Evolutionary conservation across 1,284 basidiomycete genomes (phyloP), one percentile per base, ranked within the genome.

Genomic region (Athelia sp.): DNA sequence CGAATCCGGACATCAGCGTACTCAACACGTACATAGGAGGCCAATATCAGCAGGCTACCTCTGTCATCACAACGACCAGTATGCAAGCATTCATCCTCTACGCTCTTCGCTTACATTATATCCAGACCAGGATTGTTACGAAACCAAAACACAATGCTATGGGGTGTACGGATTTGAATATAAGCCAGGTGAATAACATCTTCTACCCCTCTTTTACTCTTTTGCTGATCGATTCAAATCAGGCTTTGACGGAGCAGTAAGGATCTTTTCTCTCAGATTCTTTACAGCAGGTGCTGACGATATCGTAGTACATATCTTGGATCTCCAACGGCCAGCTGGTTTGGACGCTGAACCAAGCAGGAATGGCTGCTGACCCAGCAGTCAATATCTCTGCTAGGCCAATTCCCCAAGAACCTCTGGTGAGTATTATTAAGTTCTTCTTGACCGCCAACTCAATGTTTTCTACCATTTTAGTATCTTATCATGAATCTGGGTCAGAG

Each of bases 371-470:
- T 9, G 80, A 89, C 57, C 46, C 69, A 1, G 53, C 57, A 1
- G 79, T 75, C 15, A 64, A 82, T 36, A 82, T 92, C 32, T 76
- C 79, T 2, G 72, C 76, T 21, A 72, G 90, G 18, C 72, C 79
- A 3, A 70, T 93, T 24, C 71, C 88, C 0, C 76, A 84, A 54
- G 86, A 90, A 61, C 85, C 86, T 4, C 84, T 88, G 84, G 80
- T 81, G 53, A 34, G 73, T 63, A 18, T 34, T 23, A 9, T 40
- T 35, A 26, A n/a, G 18, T 24, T 14, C 40, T 15, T 36, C 38
- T 22, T 24, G 23, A 15, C 32, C 10, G 6, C 13, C 34, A 11
- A 19, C 6, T 19, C 47, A 75, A 71, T 73, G 74, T 52, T 50
- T 75, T 19, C 65, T 29, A 59, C 65, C 17, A 73, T 74, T 49